Evolutionary conservation across 106 monocot species (phyloP).

Genomic region (Alisma plantagoaquatica): DNA sequence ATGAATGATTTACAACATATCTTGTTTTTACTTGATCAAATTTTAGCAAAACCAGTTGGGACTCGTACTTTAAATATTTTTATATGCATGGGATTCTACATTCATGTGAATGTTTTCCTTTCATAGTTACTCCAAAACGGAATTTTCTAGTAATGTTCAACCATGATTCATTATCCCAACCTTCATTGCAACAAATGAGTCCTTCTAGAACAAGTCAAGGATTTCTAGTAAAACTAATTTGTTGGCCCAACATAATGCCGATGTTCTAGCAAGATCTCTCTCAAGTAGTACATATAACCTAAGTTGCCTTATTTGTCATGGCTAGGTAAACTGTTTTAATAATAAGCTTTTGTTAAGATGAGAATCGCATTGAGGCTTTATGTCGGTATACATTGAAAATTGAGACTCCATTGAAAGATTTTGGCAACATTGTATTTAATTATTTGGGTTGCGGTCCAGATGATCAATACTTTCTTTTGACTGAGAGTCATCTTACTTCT

Average conservation of each 20-base stretch:
- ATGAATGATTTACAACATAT: no score
- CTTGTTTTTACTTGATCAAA: no score
- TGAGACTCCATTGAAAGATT: constrained; percentile 94
- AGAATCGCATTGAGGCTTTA: background rate
- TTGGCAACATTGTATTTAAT: constrained; percentile 89
- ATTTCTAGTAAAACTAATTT: constrained; percentile 63
- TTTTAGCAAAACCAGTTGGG: no score
- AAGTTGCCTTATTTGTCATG: constrained; percentile 71
- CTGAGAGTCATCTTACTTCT: constrained; percentile 84
- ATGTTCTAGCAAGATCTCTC: constrained; percentile 64
- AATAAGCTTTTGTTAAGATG: no score
- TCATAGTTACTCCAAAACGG: constrained; percentile 81
- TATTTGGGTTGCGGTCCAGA: constrained; percentile 85
- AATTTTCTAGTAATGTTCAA: constrained; percentile 91
- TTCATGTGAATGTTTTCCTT: constrained; percentile 3
- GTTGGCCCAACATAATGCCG: constrained; percentile 79
- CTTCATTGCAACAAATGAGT: constrained; percentile 80
- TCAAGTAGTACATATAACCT: constrained; percentile 69
- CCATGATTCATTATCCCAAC: constrained; percentile 87
- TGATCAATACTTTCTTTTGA: constrained; percentile 87
- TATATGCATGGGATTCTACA: background rate
- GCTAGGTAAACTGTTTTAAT: constrained; percentile 81
- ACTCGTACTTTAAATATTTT: no score
- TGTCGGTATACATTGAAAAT: constrained; percentile 54
- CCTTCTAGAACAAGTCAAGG: constrained; percentile 56